These are phyloP conservation scores for Botrytis tulipae DNA, from an alignment of 2,329 filamentous ascomycete genomes.

Conservation along the genomic window DNA sequence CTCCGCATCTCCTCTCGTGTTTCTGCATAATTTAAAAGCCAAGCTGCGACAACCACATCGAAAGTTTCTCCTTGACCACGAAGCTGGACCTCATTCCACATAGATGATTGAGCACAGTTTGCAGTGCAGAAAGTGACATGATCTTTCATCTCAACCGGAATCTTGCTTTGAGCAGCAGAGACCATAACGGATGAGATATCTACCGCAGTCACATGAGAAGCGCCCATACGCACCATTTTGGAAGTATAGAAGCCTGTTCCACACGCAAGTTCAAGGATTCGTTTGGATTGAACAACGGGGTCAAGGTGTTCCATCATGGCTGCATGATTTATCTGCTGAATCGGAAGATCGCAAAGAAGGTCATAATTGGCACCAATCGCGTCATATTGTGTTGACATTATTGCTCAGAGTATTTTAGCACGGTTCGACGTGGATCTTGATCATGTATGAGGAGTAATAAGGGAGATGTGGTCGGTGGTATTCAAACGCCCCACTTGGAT, in stretches of 20 bases:
- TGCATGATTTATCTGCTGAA: not conserved
- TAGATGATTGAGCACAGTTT: not conserved
- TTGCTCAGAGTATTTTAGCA: not conserved
- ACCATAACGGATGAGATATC: constrained; percentile 9
- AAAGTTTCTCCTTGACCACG: not conserved
- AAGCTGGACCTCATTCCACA: not conserved
- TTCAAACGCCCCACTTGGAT: no score
- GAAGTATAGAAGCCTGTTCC: constrained; percentile 7
- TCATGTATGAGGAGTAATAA: not conserved
- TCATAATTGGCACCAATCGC: constrained; percentile 5
- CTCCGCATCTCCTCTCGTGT: not conserved
- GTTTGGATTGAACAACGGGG: not conserved
- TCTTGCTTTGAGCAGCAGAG: not conserved
- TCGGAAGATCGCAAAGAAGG: not conserved
- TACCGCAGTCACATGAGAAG: constrained; percentile 3
- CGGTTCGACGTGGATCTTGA: not conserved
- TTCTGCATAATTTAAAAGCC: constrained; percentile 6
- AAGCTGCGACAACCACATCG: constrained; percentile 3
- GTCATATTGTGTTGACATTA: constrained; percentile 14
- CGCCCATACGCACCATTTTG: not conserved
- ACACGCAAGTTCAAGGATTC: constrained; percentile 11
- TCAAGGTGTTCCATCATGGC: not conserved
- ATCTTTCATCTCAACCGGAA: not conserved
- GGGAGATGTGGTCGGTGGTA: not conserved
- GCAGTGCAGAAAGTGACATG: not conserved